Evolutionary conservation across 169 alveolate genomes (phyloP).

Genomic region (Blepharisma undulans): DNA sequence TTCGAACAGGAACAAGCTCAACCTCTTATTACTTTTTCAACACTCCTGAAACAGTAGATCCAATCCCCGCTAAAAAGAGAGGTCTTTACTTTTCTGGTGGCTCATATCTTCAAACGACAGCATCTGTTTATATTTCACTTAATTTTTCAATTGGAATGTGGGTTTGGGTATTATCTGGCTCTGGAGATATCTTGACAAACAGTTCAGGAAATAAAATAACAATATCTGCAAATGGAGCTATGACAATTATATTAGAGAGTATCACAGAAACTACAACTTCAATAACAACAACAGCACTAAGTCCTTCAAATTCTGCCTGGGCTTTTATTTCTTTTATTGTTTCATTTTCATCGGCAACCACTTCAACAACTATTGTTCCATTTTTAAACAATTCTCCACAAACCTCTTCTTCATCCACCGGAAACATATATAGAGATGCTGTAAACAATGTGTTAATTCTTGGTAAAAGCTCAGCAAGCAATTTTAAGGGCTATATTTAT

Average conservation of each 20-base stretch:
- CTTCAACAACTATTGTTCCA: neutral
- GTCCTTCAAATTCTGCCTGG: neutral
- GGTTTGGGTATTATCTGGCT: neutral
- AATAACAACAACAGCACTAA: neutral
- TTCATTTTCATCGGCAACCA: neutral
- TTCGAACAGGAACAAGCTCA: neutral
- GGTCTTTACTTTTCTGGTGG: neutral
- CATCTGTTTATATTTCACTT: too few relatives aligned
- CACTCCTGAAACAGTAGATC: slow-evolving; percentile 9
- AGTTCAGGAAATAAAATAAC: neutral
- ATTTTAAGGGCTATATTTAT: neutral
- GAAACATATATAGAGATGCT: neutral
- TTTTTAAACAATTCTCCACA: neutral
- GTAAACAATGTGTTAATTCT: neutral
- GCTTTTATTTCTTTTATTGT: neutral
- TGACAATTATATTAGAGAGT: neutral
- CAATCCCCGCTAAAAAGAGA: neutral
- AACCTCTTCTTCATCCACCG: neutral
- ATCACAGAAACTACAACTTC: neutral
- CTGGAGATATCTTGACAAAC: neutral
- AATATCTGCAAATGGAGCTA: neutral
- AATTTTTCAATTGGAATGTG: neutral
- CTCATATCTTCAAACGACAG: too few relatives aligned
- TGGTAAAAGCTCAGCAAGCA: neutral
- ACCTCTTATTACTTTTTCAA: neutral